Conservation (phyloP, 495 filamentous ascomycete genomes). For the Tuber aestivum region DNA sequence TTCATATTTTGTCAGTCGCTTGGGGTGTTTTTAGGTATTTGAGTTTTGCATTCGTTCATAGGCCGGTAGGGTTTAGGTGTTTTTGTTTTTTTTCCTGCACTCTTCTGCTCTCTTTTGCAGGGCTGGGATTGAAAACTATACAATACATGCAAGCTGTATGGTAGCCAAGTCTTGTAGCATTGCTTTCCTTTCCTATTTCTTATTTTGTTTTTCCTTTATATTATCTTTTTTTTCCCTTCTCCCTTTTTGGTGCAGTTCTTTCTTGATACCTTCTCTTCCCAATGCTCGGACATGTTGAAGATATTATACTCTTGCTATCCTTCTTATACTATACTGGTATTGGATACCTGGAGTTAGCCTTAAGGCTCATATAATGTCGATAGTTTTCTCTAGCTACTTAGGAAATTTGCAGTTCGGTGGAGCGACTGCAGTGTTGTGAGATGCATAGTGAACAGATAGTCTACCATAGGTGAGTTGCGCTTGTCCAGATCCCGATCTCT, state of each 20-base stretch:
- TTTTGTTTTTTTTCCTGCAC: background rate
- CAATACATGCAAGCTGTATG: background rate
- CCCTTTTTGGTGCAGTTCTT: constrained; percentile 6
- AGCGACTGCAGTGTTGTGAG: background rate
- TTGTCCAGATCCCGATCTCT: background rate
- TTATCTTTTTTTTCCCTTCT: constrained; percentile 5
- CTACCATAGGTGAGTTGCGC: background rate
- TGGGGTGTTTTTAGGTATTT: constrained; percentile 13
- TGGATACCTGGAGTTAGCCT: background rate
- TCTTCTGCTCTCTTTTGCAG: background rate
- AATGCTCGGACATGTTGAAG: background rate
- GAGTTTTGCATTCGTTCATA: background rate
- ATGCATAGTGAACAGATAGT: background rate
- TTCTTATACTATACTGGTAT: background rate
- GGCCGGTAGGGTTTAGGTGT: background rate
- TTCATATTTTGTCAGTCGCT: constrained; percentile 11
- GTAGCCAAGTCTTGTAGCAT: background rate
- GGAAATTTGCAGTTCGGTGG: background rate
- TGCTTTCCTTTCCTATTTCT: background rate
- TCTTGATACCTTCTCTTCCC: background rate
- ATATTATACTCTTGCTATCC: background rate
- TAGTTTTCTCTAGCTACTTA: background rate
- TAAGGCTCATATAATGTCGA: background rate
- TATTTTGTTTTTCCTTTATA: too few species aligned
- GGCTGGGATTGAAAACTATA: background rate